Conservation (phyloP, 2,329 filamentous ascomycete genomes). For the Myriosclerotinia duriaeana region DNA sequence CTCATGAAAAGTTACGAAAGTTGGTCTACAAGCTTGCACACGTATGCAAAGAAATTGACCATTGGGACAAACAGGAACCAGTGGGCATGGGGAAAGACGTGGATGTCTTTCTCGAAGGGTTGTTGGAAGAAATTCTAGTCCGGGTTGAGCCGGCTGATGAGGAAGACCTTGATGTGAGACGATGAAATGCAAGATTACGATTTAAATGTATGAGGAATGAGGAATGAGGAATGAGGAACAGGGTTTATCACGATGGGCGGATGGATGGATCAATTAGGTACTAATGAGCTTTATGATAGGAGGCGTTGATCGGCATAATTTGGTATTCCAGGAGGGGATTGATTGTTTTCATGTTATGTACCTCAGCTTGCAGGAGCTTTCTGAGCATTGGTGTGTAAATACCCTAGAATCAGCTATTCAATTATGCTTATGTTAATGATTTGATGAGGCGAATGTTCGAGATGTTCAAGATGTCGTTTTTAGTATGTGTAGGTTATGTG, state of each 20-base stretch:
- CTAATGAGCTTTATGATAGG: slow-evolving; percentile 18
- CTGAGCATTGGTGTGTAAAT: slow-evolving; percentile 23
- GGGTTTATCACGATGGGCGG: not conserved
- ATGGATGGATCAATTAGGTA: slow-evolving; percentile 21
- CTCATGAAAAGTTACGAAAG: slow-evolving; percentile 79
- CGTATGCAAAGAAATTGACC: slow-evolving; percentile 86
- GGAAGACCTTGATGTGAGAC: slow-evolving; percentile 34
- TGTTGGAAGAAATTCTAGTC: slow-evolving; percentile 91
- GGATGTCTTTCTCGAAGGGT: slow-evolving; percentile 82
- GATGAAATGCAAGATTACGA: slow-evolving; percentile 27
- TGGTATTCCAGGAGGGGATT: slow-evolving; percentile 10
- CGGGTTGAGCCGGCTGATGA: slow-evolving; percentile 76
- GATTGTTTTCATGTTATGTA: slow-evolving; percentile 1
- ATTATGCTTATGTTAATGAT: not conserved
- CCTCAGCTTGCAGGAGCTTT: not conserved
- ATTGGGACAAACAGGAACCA: slow-evolving; percentile 79
- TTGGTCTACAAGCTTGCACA: slow-evolving; percentile 80
- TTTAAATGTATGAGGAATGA: slow-evolving; percentile 18
- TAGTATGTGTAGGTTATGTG: not conserved
- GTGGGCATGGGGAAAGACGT: slow-evolving; percentile 94
- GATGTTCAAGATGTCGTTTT: not conserved
- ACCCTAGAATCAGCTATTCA: slow-evolving; percentile 25
- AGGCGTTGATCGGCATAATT: slow-evolving; percentile 23
- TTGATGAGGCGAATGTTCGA: not conserved
- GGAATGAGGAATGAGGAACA: slow-evolving; percentile 10